Evolutionary conservation across 129 eudicot genomes (phyloP).

Genomic region (Glebionis coronaria): DNA sequence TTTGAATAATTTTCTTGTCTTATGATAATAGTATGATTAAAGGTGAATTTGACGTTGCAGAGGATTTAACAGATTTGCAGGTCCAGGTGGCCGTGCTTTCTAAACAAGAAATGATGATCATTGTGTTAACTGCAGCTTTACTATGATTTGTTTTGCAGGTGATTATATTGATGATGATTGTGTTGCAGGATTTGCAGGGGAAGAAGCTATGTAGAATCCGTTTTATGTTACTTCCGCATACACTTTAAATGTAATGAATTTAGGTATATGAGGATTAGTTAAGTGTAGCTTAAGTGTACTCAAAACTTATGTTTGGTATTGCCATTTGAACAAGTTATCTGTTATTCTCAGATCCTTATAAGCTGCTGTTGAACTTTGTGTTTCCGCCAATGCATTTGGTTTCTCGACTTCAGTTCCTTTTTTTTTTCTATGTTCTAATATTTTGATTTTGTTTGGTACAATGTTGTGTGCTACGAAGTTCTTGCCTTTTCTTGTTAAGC

Average conservation of each 20-base stretch:
- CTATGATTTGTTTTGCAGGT: constrained; percentile 65
- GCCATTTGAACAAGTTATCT: not conserved
- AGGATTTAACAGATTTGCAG: constrained; percentile 54
- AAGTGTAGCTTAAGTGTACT: not conserved
- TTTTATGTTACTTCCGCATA: not conserved
- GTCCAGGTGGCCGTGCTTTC: constrained; percentile 63
- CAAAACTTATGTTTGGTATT: not conserved
- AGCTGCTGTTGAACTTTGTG: constrained; percentile 11
- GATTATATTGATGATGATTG: constrained; percentile 26
- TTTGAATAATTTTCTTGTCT: not conserved
- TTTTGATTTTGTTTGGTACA: not conserved
- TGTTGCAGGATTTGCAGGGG: constrained; percentile 33
- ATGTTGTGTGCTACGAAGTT: too few relatives aligned
- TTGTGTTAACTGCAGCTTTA: constrained; percentile 32
- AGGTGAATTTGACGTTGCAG: constrained; percentile 25
- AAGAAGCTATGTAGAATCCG: constrained; percentile 7
- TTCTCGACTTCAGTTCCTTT: too few relatives aligned
- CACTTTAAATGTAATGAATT: not conserved
- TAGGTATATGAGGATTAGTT: constrained; percentile 9
- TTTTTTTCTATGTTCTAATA: too few relatives aligned
- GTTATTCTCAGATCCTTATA: constrained; percentile 1
- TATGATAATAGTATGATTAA: too few relatives aligned
- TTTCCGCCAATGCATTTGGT: not conserved
- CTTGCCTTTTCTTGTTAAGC: too few relatives aligned
- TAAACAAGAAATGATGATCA: constrained; percentile 22